Evolutionary conservation across 2,329 filamentous ascomycete genomes (phyloP).

Genomic region (Leptographium procerum): DNA sequence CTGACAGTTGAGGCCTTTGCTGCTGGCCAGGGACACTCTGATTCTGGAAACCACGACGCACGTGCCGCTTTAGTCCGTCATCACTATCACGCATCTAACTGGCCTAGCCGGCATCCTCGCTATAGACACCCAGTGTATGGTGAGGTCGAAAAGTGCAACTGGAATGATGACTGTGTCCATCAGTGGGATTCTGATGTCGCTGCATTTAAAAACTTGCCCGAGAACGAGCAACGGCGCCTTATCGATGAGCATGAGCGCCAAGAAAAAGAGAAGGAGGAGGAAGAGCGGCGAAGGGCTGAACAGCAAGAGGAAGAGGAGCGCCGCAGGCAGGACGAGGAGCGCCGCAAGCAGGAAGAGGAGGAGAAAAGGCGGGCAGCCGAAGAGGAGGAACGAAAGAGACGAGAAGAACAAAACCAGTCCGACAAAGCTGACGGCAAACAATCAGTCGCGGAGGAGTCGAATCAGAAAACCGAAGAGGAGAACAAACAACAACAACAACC

Average conservation of each 20-base stretch:
- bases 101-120: conserved; percentile 55
- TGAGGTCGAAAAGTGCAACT: conserved; percentile 61
- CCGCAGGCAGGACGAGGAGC: conserved; percentile 4
- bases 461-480: not conserved
- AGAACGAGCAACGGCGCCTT: conserved; percentile 46
- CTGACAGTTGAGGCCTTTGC: conserved; percentile 62
- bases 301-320: conserved; percentile 12
- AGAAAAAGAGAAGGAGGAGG: conserved; percentile 16
- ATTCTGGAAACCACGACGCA: conserved; percentile 59
- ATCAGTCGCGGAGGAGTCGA: not conserved
- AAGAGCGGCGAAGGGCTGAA: conserved; percentile 14
- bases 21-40: conserved; percentile 61
- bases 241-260: conserved; percentile 25
- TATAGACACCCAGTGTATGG: conserved; percentile 58
- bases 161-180: conserved; percentile 51
- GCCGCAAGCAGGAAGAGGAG: conserved; percentile 4
- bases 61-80: conserved; percentile 58
- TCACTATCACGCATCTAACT: conserved; percentile 63
- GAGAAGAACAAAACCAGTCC: not conserved
- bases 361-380: not conserved
- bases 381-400: conserved; percentile 2
- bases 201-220: conserved; percentile 44
- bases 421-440: not conserved
- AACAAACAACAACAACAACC: not conserved
- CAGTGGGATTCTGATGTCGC: conserved; percentile 55